Base-by-base conservation (phyloP, 495 filamentous ascomycete genomes). In the Daldinia grandis region DNA sequence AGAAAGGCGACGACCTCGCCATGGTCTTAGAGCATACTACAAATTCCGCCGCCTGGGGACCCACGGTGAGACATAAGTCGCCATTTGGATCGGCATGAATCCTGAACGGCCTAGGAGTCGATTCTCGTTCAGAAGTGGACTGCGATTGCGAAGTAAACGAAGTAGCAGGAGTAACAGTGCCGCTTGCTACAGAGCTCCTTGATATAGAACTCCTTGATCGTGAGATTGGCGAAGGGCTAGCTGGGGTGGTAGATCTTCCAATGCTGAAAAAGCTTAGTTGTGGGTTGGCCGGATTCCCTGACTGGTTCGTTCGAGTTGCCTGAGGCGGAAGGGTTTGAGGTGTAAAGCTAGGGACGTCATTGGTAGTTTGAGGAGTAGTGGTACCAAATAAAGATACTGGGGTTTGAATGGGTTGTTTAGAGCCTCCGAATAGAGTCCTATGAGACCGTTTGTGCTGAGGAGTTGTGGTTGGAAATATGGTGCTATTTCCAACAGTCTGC, bases 1-100 rank as follows among this genome's bases (percentile, higher is more conserved):
- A 79, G 40, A 77, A 73, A 7, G 66, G 64, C 2, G 78, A 78
- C 2, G 71, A 28, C 66, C 74, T 44, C 31, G 70, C 50, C 67
- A 72, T 5, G 47, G 35, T 31, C 3, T 62, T 66, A 6, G 76
- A 77, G 31, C 71, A 74, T 12, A 77, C 78, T 35, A 61, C 19
- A 14, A 78, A 75, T 12, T 64, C 58, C 12, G 64, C 42, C 17
- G 47, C 17, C 9, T 35, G 21, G 9, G 24, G 33, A 14, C 72
- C 72, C 3, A 74, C 68, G 6, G 60, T 15, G 9, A 74, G 57
- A 28, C 72, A 66, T 42, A 74, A 33, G n/a, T 74, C 69, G 27
- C 69, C 69, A n/a, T 72, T 31, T 5, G 37, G 47, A 37, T 72
- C 69, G 15, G 66, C 17, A 21, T 54, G 55, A 10, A 14, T 47